These are phyloP conservation scores for Phytophthora sp. DNA, from an alignment of 352 stramenopile genomes.

Conservation along the genomic window DNA sequence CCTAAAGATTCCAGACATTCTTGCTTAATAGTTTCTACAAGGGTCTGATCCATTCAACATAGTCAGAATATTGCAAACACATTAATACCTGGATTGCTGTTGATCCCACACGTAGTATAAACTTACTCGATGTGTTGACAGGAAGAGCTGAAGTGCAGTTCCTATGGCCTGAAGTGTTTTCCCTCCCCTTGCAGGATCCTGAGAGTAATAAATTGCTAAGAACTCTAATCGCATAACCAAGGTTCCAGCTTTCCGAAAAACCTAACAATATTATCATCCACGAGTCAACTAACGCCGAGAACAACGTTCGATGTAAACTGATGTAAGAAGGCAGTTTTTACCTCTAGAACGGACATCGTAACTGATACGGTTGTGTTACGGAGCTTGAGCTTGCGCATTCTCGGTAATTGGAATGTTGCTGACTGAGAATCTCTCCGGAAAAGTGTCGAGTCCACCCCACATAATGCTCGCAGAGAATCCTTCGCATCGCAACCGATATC, in stretches of 20 bases:
- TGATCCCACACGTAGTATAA: too few relatives aligned
- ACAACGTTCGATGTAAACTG: neutral
- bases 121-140: constrained; percentile 60
- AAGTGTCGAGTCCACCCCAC: constrained; percentile 68
- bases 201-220: constrained; percentile 63
- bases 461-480: constrained; percentile 64
- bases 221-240: constrained; percentile 67
- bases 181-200: constrained; percentile 64
- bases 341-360: constrained; percentile 55
- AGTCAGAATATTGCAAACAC: neutral
- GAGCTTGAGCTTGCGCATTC: constrained; percentile 49
- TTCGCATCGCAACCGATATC: constrained; percentile 28
- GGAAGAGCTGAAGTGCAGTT: constrained; percentile 55
- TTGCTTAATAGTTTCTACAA: constrained; percentile 30
- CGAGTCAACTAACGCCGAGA: neutral
- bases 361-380: constrained; percentile 43
- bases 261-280: constrained; percentile 22
- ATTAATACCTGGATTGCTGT: too few relatives aligned
- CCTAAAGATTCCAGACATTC: constrained; percentile 16
- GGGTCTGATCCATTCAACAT: constrained; percentile 19
- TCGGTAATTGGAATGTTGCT: constrained; percentile 54
- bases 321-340: constrained; percentile 13
- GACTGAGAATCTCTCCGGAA: constrained; percentile 49
- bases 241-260: constrained; percentile 61
- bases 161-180: constrained; percentile 71